A percentile compares a stretch with the other conserved stretches of the same genome.
Conservation (phyloP, 225 moss, liverwort and hornwort genomes). For the Sphagnum contortum region DNA sequence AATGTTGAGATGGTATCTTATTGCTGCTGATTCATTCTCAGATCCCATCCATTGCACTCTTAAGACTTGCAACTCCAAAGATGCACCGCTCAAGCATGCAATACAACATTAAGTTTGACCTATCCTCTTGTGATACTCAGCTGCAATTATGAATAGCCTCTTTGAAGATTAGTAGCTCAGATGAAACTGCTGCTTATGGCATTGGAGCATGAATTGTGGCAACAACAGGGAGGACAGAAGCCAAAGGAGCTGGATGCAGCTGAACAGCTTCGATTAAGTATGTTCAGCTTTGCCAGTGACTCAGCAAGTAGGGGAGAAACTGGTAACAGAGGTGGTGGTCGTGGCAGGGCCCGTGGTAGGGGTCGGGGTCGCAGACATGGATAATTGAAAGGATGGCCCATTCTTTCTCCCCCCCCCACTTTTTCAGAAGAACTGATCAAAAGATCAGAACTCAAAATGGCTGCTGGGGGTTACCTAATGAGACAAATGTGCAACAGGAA, state of each 20-base stretch:
- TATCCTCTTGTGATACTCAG: neutral
- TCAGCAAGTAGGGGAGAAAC: slow-evolving; percentile 32
- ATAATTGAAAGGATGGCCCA: no score
- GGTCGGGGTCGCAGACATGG: slow-evolving; percentile 40
- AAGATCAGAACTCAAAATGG: no score
- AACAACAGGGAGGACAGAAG: slow-evolving; percentile 21
- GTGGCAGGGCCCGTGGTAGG: slow-evolving; percentile 48
- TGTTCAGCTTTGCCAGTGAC: slow-evolving; percentile 73
- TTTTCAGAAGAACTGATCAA: no score
- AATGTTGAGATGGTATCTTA: neutral
- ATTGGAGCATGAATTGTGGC: neutral
- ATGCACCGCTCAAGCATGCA: neutral
- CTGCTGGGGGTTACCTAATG: no score
- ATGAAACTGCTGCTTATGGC: neutral
- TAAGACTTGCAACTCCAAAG: neutral
- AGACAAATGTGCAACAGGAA: no score
- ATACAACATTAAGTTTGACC: neutral
- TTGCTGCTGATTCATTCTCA: neutral
- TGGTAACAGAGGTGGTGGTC: slow-evolving; percentile 43
- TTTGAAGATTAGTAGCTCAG: no score
- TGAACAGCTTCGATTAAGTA: slow-evolving; percentile 71
- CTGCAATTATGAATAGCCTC: no score
- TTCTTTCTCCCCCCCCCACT: no score
- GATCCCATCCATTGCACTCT: neutral
- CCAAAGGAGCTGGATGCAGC: slow-evolving; percentile 58